Percentiles rank a stretch among this genome's conserved stretches.
These are phyloP conservation scores for Cladosporium austrohemisphaericum DNA, from an alignment of 2,329 filamentous ascomycete genomes.

Conservation along the genomic window DNA sequence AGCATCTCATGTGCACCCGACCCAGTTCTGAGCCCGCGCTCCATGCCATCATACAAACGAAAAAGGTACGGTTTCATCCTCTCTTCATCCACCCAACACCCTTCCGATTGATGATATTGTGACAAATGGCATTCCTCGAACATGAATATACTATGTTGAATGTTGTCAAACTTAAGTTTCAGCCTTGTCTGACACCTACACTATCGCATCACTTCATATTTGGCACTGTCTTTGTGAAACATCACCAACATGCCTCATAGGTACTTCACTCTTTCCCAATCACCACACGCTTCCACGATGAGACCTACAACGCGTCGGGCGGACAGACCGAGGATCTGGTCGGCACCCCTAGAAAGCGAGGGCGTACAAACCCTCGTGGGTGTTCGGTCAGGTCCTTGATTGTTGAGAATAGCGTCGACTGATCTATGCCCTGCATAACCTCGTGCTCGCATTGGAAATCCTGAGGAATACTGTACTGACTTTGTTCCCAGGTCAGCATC, in stretches of 20 bases:
- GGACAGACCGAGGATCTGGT: conserved; percentile 59
- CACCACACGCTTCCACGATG: conserved; percentile 47
- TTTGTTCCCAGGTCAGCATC: conserved; percentile 20
- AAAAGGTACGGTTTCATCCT: no score
- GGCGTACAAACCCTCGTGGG: conserved; percentile 62
- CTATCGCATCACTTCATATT: conserved; percentile 20
- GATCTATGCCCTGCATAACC: conserved; percentile 37
- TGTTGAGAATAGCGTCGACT: conserved; percentile 69
- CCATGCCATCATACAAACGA: no score
- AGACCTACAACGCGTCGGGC: conserved; percentile 65
- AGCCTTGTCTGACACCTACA: conserved; percentile 60
- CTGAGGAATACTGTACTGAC: conserved; percentile 20
- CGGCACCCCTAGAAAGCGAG: conserved; percentile 51
- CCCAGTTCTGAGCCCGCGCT: not conserved
- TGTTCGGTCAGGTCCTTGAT: conserved; percentile 52
- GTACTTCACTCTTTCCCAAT: conserved; percentile 23
- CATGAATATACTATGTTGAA: conserved; percentile 62
- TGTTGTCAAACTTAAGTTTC: conserved; percentile 61
- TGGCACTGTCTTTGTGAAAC: conserved; percentile 19
- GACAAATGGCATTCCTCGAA: conserved; percentile 68
- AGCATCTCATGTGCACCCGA: no score
- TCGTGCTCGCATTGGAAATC: not conserved
- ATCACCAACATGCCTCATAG: conserved; percentile 31
- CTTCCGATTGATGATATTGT: conserved; percentile 54
- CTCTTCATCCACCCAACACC: conserved; percentile 1